These are phyloP conservation scores for Trichoderma gracile DNA, from an alignment of 2,329 filamentous ascomycete species.

Conservation along the genomic window DNA sequence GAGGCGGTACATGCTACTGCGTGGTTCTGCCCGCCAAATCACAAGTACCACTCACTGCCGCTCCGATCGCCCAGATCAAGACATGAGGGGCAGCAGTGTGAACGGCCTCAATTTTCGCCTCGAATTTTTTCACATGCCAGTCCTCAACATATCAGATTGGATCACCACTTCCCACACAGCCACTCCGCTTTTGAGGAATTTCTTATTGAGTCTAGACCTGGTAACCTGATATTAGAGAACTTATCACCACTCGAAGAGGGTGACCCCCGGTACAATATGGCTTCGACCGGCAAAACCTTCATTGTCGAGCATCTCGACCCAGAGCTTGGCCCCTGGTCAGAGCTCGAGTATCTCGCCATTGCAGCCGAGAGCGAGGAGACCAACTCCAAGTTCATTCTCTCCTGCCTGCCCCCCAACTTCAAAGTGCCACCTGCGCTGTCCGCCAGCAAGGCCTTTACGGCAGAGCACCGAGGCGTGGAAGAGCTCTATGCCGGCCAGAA, in stretches of 20 bases:
- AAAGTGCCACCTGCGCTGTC: slow-evolving; percentile 61
- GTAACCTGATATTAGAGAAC: too few relatives aligned
- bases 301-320: slow-evolving; percentile 96
- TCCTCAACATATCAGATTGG: neutral
- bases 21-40: too few relatives aligned
- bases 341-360: slow-evolving; percentile 88
- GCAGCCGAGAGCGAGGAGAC: slow-evolving; percentile 72
- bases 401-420: slow-evolving; percentile 72
- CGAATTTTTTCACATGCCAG: slow-evolving; percentile 2
- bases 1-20: neutral
- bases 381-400: slow-evolving; percentile 73
- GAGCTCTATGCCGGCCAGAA: slow-evolving; percentile 74
- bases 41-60: neutral
- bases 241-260: neutral
- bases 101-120: slow-evolving; percentile 11
- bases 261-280: slow-evolving; percentile 36
- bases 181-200: neutral
- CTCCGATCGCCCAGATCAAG: too few relatives aligned
- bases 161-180: neutral
- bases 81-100: neutral
- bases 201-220: neutral
- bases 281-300: slow-evolving; percentile 65
- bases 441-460: slow-evolving; percentile 61
- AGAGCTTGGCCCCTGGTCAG: slow-evolving; percentile 91
- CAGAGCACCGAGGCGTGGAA: slow-evolving; percentile 79